Evolutionary conservation across 805 yeast genomes (phyloP).

Genomic region (Tetrapisispora iriomotensis): DNA sequence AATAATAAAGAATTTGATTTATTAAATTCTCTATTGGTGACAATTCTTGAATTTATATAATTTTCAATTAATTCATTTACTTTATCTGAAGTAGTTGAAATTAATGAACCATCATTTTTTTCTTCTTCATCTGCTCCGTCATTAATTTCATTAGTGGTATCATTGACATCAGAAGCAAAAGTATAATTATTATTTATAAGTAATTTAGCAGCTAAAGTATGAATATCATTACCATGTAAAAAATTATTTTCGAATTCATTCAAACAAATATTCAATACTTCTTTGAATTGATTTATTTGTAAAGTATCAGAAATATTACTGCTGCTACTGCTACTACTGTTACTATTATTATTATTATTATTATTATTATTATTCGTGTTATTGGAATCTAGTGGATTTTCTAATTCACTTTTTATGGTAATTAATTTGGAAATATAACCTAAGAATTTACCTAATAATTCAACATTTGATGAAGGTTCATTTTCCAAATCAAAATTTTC

Average conservation of each 20-base stretch:
- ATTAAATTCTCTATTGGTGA: slow-evolving; percentile 40
- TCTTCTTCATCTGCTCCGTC: not conserved
- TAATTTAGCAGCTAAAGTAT: slow-evolving; percentile 70
- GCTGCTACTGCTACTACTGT: too few species aligned
- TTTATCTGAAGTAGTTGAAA: slow-evolving; percentile 51
- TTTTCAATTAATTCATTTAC: slow-evolving; percentile 66
- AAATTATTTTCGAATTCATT: slow-evolving; percentile 79
- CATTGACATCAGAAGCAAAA: slow-evolving; percentile 17
- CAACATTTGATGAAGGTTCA: slow-evolving; percentile 82
- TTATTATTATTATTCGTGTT: not conserved
- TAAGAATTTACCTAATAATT: slow-evolving; percentile 72
- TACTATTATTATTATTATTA: too few species aligned
- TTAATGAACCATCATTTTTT: not conserved
- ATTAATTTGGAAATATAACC: slow-evolving; percentile 54
- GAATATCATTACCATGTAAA: slow-evolving; percentile 61
- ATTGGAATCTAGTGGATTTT: slow-evolving; percentile 7
- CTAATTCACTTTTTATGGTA: slow-evolving; percentile 25
- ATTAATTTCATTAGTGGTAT: not conserved
- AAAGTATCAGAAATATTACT: too few species aligned
- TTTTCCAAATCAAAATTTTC: slow-evolving; percentile 79
- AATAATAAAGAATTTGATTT: slow-evolving; percentile 51
- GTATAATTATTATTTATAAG: slow-evolving; percentile 42
- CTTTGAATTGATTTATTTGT: slow-evolving; percentile 40
- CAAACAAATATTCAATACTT: slow-evolving; percentile 59
- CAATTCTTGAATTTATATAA: slow-evolving; percentile 56